Percentiles rank a stretch among this genome's conserved stretches.
Conservation (phyloP, 495 filamentous ascomycete species). For the Trichoderma orchidacearum region DNA sequence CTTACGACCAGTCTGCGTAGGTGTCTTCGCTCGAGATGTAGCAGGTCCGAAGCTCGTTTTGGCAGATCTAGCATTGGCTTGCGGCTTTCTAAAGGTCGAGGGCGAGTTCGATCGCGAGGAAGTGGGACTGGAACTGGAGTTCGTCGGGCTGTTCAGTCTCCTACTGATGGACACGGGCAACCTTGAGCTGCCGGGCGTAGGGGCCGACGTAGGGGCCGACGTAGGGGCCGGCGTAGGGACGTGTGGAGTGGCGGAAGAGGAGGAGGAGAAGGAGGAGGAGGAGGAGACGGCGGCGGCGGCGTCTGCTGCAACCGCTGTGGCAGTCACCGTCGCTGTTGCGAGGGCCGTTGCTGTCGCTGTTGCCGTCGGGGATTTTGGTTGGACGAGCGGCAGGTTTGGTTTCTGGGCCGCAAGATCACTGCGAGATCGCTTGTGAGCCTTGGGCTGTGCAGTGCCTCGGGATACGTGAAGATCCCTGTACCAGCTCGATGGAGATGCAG, state of each 20-base stretch:
- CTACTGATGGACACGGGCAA: conserved; percentile 25
- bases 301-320: background rate
- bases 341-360: background rate
- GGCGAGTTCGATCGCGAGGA: conserved; percentile 40
- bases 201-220: background rate
- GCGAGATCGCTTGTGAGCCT: conserved; percentile 30
- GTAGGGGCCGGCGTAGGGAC: no score
- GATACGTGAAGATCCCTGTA: background rate
- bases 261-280: no score
- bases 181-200: conserved; percentile 8
- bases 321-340: background rate
- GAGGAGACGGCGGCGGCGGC: conserved; percentile 11
- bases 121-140: conserved; percentile 27
- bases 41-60: conserved; percentile 20
- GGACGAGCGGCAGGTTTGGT: conserved; percentile 3
- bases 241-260: no score
- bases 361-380: background rate
- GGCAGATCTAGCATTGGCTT: conserved; percentile 21
- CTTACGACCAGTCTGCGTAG: conserved; percentile 15
- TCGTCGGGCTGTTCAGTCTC: conserved; percentile 25
- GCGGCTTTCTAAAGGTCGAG: conserved; percentile 15
- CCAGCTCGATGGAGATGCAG: conserved; percentile 6
- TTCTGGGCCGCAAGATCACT: conserved; percentile 33
- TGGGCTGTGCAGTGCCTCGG: conserved; percentile 11
- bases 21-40: conserved; percentile 17